These are phyloP conservation scores for Aspergillus sp. DNA, from an alignment of 2,329 filamentous ascomycete species.

Conservation along the genomic window DNA sequence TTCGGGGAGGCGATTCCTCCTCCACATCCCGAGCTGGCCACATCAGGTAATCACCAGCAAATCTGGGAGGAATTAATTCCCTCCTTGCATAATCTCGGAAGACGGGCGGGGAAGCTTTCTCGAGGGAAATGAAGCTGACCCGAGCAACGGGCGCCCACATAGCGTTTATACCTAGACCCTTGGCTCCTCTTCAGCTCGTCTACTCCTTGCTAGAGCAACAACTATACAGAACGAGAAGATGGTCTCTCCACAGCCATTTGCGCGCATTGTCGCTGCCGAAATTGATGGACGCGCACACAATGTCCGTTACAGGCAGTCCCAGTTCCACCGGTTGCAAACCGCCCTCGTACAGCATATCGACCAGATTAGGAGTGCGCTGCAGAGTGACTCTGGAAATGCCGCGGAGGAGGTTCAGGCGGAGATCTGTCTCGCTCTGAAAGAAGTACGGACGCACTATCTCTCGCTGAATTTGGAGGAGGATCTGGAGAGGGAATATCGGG, in stretches of 20 bases:
- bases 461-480: constrained; percentile 17
- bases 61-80: not conserved
- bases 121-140: no score
- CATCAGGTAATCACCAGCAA: not conserved
- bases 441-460: constrained; percentile 27
- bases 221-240: constrained; percentile 1
- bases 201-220: not conserved
- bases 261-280: constrained; percentile 33
- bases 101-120: no score
- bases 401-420: constrained; percentile 35
- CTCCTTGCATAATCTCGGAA: not conserved
- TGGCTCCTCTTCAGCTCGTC: not conserved
- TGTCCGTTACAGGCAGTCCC: constrained; percentile 39
- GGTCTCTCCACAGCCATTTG: constrained; percentile 17
- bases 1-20: constrained; percentile 7
- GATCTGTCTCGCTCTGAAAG: constrained; percentile 26
- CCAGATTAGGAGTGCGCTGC: constrained; percentile 33
- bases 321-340: constrained; percentile 40
- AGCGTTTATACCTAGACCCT: no score
- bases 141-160: no score
- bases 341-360: constrained; percentile 28
- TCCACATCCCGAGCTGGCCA: constrained; percentile 25
- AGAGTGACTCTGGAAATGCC: constrained; percentile 29
- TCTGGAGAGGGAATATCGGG: constrained; percentile 22
- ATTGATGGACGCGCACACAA: constrained; percentile 42